Conservation (phyloP, 1,139 yeast species). For the Hemisphaericaspora lyxosophila region DNA sequence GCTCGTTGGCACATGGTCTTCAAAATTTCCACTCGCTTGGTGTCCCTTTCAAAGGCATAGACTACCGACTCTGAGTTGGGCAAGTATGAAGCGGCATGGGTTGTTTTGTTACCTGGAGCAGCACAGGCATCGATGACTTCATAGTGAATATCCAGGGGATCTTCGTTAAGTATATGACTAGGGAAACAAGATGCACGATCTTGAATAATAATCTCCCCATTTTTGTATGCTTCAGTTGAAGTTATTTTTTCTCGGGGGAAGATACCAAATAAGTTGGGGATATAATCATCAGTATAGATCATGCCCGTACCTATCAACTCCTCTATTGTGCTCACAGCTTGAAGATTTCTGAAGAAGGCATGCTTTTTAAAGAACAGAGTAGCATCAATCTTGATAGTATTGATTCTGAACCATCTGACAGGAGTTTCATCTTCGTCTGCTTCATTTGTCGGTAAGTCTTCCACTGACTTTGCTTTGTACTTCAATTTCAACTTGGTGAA, state of each 20-base stretch:
- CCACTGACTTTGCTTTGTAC: conserved; percentile 48
- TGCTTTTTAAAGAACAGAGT: conserved; percentile 43
- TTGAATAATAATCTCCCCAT: conserved; percentile 84
- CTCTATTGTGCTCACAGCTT: conserved; percentile 43
- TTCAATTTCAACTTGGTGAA: conserved; percentile 73
- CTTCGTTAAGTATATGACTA: conserved; percentile 65
- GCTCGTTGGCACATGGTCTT: conserved; percentile 79
- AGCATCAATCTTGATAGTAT: conserved; percentile 48
- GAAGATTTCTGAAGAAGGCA: conserved; percentile 44
- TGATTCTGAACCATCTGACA: conserved; percentile 84
- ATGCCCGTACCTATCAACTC: conserved; percentile 52
- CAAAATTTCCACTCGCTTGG: conserved; percentile 67
- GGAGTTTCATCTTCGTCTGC: conserved; percentile 66
- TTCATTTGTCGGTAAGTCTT: conserved; percentile 34
- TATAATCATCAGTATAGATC: conserved; percentile 67
- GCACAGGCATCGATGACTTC: conserved; percentile 89
- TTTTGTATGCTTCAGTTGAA: conserved; percentile 60
- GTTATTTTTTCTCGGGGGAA: conserved; percentile 73
- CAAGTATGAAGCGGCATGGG: conserved; percentile 76
- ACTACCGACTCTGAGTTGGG: conserved; percentile 42
- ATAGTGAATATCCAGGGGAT: conserved; percentile 51
- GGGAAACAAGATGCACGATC: conserved; percentile 98
- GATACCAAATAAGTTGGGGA: conserved; percentile 78
- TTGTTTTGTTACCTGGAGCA: conserved; percentile 98
- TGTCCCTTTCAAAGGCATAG: conserved; percentile 86